phyloP scores from a whole-genome alignment of 2,329 filamentous ascomycete genomes.

The Clonostachys chloroleuca region DNA sequence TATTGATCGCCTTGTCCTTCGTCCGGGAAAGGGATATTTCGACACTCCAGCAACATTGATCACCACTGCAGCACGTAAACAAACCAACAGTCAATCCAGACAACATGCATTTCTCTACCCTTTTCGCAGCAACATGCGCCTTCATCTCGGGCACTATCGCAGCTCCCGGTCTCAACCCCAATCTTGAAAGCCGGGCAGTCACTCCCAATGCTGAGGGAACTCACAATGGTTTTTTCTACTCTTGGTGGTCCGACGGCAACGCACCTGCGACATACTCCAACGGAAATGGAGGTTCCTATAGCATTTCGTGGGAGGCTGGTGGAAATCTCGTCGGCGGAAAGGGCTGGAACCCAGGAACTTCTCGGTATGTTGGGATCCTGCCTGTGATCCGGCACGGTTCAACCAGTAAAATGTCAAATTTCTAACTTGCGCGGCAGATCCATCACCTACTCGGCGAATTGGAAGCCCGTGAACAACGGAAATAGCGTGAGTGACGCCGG shows the following conservation, averaged over 20 bases:
- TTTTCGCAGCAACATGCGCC: constrained; percentile 1
- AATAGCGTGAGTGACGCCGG: constrained; percentile 11
- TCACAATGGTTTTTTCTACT: constrained; percentile 35
- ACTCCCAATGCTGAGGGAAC: constrained; percentile 21
- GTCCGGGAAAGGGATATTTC: too few relatives aligned
- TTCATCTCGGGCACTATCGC: constrained; percentile 1
- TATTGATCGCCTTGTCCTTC: too few relatives aligned
- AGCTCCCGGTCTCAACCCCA: not conserved
- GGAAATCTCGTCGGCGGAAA: constrained; percentile 54
- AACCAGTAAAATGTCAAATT: constrained; percentile 3
- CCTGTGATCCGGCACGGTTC: not conserved
- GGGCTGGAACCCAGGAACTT: constrained; percentile 49
- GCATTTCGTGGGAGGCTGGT: constrained; percentile 31
- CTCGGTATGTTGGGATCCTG: constrained; percentile 27
- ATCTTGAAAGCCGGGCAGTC: constrained; percentile 1
- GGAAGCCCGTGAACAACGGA: constrained; percentile 17
- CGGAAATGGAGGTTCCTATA: constrained; percentile 29
- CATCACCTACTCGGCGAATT: constrained; percentile 18
- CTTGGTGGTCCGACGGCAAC: constrained; percentile 35
- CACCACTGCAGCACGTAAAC: not conserved
- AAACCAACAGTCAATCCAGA: not conserved
- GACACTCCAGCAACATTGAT: too few relatives aligned
- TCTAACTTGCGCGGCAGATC: not conserved
- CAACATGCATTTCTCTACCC: constrained; percentile 4
- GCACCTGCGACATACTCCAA: constrained; percentile 34